Evolutionary conservation across 116 monocot species (phyloP).

Genomic region (Trichopus zeylanicus): DNA sequence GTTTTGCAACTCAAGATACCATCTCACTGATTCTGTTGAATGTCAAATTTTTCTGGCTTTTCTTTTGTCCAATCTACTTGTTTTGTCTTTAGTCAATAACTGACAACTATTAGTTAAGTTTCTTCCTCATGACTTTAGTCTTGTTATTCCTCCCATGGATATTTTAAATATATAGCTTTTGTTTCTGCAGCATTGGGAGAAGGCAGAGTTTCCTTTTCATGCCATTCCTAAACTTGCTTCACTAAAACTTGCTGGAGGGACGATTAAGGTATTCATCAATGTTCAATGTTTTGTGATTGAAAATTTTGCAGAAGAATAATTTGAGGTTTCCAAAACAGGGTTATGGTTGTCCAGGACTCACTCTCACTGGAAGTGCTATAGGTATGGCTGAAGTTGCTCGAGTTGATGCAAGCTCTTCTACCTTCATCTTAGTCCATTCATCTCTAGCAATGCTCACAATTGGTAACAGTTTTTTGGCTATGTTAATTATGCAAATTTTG

Average conservation of each 20-base stretch:
- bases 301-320: too few species aligned
- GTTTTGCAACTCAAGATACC: too few species aligned
- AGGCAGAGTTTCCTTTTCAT: conserved; percentile 92
- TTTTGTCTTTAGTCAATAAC: too few species aligned
- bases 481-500: too few species aligned
- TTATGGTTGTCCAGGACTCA: conserved; percentile 91
- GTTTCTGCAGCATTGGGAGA: conserved; percentile 77
- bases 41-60: too few species aligned
- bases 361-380: conserved; percentile 72
- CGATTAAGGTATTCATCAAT: conserved; percentile 97
- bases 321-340: too few species aligned
- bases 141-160: neutral
- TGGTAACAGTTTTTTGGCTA: conserved; percentile 33
- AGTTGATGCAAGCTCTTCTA: conserved; percentile 96
- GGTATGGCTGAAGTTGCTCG: conserved; percentile 70
- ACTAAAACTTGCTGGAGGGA: conserved; percentile 78
- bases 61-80: too few species aligned
- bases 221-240: conserved; percentile 70
- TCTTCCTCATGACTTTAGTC: too few species aligned
- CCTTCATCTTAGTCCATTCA: conserved; percentile 92
- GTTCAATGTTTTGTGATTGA: too few species aligned
- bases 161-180: neutral
- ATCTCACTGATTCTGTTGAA: too few species aligned
- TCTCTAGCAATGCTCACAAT: conserved; percentile 95
- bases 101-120: too few species aligned